Percentiles rank a stretch among this genome's conserved stretches.
Conservation (phyloP, 805 yeast genomes). For the Scheffersomyces coipomensis region DNA sequence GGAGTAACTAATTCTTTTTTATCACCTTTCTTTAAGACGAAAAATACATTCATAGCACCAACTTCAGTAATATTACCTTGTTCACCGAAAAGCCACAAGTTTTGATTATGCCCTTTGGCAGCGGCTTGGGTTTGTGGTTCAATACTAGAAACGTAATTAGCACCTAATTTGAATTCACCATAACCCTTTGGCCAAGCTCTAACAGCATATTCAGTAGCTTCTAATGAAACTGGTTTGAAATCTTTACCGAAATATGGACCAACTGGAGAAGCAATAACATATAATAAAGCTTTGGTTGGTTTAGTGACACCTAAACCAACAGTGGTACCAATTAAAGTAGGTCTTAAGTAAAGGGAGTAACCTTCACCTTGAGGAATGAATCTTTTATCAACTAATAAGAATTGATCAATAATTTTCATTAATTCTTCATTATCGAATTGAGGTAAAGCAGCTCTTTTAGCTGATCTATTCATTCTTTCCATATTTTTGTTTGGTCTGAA, state of each 20-base stretch:
- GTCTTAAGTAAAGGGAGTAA: constrained; percentile 89
- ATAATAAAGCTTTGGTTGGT: constrained; percentile 80
- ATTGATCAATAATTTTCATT: constrained; percentile 70
- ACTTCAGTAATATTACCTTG: constrained; percentile 88
- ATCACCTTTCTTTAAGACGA: constrained; percentile 74
- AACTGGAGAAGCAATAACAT: constrained; percentile 90
- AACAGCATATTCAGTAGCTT: constrained; percentile 93
- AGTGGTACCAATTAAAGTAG: constrained; percentile 92
- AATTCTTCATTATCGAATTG: constrained; percentile 78
- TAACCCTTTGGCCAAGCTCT: constrained; percentile 99
- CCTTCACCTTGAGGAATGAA: constrained; percentile 87
- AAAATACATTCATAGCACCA: constrained; percentile 96
- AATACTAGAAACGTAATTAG: constrained; percentile 95
- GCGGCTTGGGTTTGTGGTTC: constrained; percentile 91
- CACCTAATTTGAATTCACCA: constrained; percentile 95
- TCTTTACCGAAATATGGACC: constrained; percentile 93
- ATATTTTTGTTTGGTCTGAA: constrained; percentile 93
- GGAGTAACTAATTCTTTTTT: constrained; percentile 92
- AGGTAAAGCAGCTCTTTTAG: constrained; percentile 87
- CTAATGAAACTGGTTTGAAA: constrained; percentile 90
- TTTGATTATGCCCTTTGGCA: constrained; percentile 88
- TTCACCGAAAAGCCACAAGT: constrained; percentile 93
- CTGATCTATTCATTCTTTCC: constrained; percentile 86
- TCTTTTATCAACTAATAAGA: constrained; percentile 69
- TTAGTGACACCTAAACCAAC: constrained; percentile 82